phyloP scores from a whole-genome alignment of 2,329 filamentous ascomycete species.

The Albifimbria verrucaria region DNA sequence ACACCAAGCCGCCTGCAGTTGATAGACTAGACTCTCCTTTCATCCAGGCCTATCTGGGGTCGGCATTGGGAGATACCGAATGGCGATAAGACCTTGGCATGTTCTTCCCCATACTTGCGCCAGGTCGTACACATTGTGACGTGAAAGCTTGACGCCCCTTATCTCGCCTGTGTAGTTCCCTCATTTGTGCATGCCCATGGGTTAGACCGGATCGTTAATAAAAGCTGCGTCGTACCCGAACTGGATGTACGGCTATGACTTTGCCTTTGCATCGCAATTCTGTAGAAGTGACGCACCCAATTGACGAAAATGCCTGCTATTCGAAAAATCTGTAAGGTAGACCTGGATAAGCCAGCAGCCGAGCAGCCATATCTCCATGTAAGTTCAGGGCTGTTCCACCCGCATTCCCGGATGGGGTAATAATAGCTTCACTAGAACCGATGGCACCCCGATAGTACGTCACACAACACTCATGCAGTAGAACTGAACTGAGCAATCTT shows the following conservation, averaged over 20 bases:
- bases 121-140: neutral
- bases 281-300: neutral
- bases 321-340: constrained; percentile 19
- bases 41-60: no score
- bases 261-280: neutral
- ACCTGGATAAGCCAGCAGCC: constrained; percentile 19
- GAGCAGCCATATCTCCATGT: constrained; percentile 39
- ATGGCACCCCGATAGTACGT: constrained; percentile 85
- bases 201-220: neutral
- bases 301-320: constrained; percentile 17
- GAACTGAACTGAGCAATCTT: neutral
- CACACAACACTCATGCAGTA: no score
- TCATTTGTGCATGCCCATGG: neutral
- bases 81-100: neutral
- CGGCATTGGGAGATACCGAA: neutral
- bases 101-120: neutral
- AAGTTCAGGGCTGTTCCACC: constrained; percentile 26
- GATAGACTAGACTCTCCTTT: neutral
- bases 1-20: neutral
- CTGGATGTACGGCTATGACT: neutral
- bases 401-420: neutral
- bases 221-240: neutral
- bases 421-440: constrained; percentile 52
- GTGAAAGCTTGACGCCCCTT: neutral
- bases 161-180: neutral